These are phyloP conservation scores for Erodium trifolium DNA, from an alignment of 441 rosid genomes.

Conservation along the genomic window DNA sequence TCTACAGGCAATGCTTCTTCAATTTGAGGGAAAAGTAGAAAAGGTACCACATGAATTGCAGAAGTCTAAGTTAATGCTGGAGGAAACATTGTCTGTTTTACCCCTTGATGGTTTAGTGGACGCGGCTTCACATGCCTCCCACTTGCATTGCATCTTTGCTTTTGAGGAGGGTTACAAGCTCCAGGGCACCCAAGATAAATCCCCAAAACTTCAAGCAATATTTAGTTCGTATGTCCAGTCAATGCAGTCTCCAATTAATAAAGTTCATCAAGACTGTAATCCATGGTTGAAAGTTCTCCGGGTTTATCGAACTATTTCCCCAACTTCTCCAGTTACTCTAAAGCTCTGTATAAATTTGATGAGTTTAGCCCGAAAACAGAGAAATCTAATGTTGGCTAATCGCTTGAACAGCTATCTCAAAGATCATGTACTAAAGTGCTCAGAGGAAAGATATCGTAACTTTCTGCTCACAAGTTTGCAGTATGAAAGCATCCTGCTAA, in stretches of 20 bases:
- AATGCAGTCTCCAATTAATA: slow-evolving; percentile 47
- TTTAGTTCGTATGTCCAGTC: slow-evolving; percentile 58
- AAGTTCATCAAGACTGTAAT: slow-evolving; percentile 65
- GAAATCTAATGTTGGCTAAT: slow-evolving; percentile 65
- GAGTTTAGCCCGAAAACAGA: slow-evolving; percentile 81
- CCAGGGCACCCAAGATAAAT: slow-evolving; percentile 33
- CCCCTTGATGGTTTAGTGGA: slow-evolving; percentile 85
- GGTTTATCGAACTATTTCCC: slow-evolving; percentile 55
- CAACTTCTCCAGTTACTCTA: slow-evolving; percentile 60
- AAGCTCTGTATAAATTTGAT: slow-evolving; percentile 75
- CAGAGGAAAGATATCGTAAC: slow-evolving; percentile 42
- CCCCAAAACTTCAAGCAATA: slow-evolving; percentile 37
- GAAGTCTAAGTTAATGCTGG: slow-evolving; percentile 81
- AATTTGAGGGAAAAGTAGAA: slow-evolving; percentile 60
- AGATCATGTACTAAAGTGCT: slow-evolving; percentile 47
- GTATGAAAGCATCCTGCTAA: slow-evolving; percentile 62
- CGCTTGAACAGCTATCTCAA: slow-evolving; percentile 49
- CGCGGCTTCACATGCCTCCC: slow-evolving; percentile 65
- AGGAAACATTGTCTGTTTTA: slow-evolving; percentile 67
- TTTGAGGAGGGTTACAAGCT: slow-evolving; percentile 57
- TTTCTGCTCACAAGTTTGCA: slow-evolving; percentile 55
- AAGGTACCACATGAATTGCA: slow-evolving; percentile 58
- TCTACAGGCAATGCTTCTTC: slow-evolving; percentile 83
- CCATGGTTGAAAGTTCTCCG: slow-evolving; percentile 88
- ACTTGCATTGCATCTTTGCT: slow-evolving; percentile 82